phyloP scores from a whole-genome alignment of 257 asterid genomes.

The Nyctanthes arbortristis region DNA sequence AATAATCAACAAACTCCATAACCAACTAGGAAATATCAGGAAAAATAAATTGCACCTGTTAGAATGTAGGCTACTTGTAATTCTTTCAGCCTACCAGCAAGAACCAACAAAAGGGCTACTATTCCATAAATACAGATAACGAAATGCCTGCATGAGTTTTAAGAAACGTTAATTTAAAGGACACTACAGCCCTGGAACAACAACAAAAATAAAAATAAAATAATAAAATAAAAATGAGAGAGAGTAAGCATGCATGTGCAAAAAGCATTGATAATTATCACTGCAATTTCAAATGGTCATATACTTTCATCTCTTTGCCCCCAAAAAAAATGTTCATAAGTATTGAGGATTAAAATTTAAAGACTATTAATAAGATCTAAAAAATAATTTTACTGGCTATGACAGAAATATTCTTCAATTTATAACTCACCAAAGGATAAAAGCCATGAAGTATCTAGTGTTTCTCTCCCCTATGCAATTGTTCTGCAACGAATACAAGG shows the following conservation, averaged over 20 bases:
- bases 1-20: slow-evolving; percentile 24
- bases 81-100: slow-evolving; percentile 90
- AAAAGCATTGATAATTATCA: background rate
- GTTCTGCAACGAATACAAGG: slow-evolving; percentile 58
- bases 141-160: slow-evolving; percentile 77
- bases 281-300: background rate
- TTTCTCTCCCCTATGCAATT: slow-evolving; percentile 98
- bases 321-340: slow-evolving; percentile 1
- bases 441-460: slow-evolving; percentile 92
- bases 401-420: background rate
- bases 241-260: no score
- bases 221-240: no score
- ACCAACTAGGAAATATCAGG: slow-evolving; percentile 16
- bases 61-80: slow-evolving; percentile 62
- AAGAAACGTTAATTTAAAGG: slow-evolving; percentile 22
- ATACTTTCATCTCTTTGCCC: slow-evolving; percentile 1
- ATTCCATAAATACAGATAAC: slow-evolving; percentile 83
- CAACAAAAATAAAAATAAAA: no score
- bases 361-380: slow-evolving; percentile 6
- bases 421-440: slow-evolving; percentile 85
- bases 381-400: slow-evolving; percentile 14
- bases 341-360: background rate
- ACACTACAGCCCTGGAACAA: slow-evolving; percentile 10
- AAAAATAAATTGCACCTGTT: slow-evolving; percentile 63
- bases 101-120: slow-evolving; percentile 65